Evolutionary conservation across 495 filamentous ascomycete species (phyloP).

Genomic region (Evansstolkia leycettana): DNA sequence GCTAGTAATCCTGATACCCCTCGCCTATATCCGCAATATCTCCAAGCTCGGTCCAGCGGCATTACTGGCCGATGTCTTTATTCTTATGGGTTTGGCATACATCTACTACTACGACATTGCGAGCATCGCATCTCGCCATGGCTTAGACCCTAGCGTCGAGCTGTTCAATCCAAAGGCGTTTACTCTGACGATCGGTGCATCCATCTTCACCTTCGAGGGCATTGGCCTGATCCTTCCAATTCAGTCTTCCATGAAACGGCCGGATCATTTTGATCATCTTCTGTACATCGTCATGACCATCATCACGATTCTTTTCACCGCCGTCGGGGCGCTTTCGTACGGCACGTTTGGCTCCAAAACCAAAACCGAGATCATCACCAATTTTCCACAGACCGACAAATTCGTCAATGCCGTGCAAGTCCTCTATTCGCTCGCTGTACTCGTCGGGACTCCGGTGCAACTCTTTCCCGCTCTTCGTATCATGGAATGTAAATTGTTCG

Average conservation of each 20-base stretch:
- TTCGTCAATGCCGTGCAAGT: conserved; percentile 86
- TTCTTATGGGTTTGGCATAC: conserved; percentile 72
- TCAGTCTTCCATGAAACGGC: conserved; percentile 80
- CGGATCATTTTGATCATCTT: conserved; percentile 68
- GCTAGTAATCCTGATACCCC: conserved; percentile 73
- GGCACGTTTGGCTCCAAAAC: conserved; percentile 81
- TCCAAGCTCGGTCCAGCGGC: conserved; percentile 74
- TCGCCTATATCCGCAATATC: conserved; percentile 81
- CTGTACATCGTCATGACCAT: conserved; percentile 76
- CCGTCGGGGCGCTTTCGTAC: conserved; percentile 83
- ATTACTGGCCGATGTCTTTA: conserved; percentile 77
- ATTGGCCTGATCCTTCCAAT: conserved; percentile 92
- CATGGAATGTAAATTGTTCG: conserved; percentile 45
- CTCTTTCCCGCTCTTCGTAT: conserved; percentile 85
- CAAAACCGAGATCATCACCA: conserved; percentile 82
- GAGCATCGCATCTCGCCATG: conserved; percentile 53
- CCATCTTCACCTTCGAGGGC: conserved; percentile 92
- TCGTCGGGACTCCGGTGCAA: conserved; percentile 79
- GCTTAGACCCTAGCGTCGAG: conserved; percentile 59
- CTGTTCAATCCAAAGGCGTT: conserved; percentile 71
- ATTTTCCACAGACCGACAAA: conserved; percentile 77
- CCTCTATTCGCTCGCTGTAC: conserved; percentile 77
- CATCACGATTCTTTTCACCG: conserved; percentile 72
- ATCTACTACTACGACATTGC: conserved; percentile 84
- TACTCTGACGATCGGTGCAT: conserved; percentile 88